A percentile compares a stretch with the other conserved stretches of the same genome.
Conservation (phyloP, 2,329 filamentous ascomycete species). For the Verticillium tricorpus region DNA sequence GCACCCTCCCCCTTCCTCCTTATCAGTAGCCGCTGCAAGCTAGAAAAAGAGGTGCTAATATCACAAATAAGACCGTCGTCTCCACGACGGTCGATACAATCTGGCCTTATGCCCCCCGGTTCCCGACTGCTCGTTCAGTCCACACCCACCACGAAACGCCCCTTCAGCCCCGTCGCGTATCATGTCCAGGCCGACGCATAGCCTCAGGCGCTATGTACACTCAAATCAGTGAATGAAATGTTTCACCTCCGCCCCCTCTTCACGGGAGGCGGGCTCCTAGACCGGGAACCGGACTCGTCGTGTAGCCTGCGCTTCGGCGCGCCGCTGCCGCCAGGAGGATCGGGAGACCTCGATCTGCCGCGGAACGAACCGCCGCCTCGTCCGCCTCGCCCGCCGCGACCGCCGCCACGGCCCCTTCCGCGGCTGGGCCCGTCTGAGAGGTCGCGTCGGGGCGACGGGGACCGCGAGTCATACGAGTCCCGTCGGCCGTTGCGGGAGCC, state of each 20-base stretch:
- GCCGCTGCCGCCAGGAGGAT: not conserved
- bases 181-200: not conserved
- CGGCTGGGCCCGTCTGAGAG: conserved; percentile 2
- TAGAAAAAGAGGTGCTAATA: not conserved
- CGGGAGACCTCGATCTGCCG: not conserved
- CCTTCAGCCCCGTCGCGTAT: not conserved
- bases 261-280: conserved; percentile 15
- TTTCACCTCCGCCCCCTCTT: conserved; percentile 19
- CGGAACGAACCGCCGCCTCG: not conserved
- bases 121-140: not conserved
- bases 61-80: not conserved
- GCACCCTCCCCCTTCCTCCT: not conserved
- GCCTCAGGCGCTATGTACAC: not conserved
- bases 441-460: conserved; percentile 12
- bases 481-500: conserved; percentile 17
- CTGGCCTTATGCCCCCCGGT: not conserved
- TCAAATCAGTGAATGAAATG: not conserved
- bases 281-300: conserved; percentile 16
- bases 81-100: not conserved
- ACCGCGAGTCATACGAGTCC: conserved; percentile 14
- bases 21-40: not conserved
- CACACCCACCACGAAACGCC: not conserved
- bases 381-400: not conserved
- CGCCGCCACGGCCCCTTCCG: not conserved
- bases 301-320: conserved; percentile 17